phyloP scores from a whole-genome alignment of 768 basidiomycete species.

The Mycena pura region DNA sequence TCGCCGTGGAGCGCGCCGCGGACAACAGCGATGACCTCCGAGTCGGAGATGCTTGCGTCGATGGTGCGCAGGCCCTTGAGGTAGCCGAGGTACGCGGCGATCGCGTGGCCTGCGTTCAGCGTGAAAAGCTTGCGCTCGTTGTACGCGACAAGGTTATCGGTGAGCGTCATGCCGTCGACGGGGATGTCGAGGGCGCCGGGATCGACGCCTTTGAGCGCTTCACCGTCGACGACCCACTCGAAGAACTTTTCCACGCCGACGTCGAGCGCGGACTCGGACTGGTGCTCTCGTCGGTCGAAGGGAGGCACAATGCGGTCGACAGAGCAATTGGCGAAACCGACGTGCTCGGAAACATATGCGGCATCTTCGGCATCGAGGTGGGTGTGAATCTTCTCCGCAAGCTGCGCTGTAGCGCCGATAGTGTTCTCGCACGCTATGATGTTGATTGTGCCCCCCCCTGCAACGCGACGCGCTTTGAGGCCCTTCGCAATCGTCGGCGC shows the following conservation, averaged over 20 bases:
- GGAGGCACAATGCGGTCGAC: constrained; percentile 47
- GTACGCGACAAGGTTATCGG: constrained; percentile 40
- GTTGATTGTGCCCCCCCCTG: constrained; percentile 33
- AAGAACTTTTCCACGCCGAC: constrained; percentile 49
- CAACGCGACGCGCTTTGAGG: constrained; percentile 35
- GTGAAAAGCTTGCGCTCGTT: constrained; percentile 52
- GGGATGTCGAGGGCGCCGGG: constrained; percentile 35
- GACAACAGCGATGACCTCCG: constrained; percentile 35
- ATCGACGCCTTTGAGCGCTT: constrained; percentile 32
- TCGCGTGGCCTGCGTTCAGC: constrained; percentile 49
- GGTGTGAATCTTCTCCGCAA: constrained; percentile 36
- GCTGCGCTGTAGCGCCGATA: constrained; percentile 40
- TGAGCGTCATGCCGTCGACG: constrained; percentile 33
- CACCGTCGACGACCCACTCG: constrained; percentile 47
- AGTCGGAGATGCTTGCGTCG: constrained; percentile 39
- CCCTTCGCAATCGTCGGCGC: constrained; percentile 42
- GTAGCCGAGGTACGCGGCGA: constrained; percentile 46
- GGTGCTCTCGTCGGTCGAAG: too few species aligned
- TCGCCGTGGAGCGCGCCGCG: constrained; percentile 40
- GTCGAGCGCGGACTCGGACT: constrained; percentile 35
- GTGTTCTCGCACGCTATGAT: constrained; percentile 51
- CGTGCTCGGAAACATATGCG: constrained; percentile 33
- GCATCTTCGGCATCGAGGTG: constrained; percentile 36
- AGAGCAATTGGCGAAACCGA: constrained; percentile 50
- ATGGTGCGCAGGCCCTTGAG: constrained; percentile 38